phyloP scores from a whole-genome alignment of 2,329 filamentous ascomycete genomes.

The Verticillium tricorpus region DNA sequence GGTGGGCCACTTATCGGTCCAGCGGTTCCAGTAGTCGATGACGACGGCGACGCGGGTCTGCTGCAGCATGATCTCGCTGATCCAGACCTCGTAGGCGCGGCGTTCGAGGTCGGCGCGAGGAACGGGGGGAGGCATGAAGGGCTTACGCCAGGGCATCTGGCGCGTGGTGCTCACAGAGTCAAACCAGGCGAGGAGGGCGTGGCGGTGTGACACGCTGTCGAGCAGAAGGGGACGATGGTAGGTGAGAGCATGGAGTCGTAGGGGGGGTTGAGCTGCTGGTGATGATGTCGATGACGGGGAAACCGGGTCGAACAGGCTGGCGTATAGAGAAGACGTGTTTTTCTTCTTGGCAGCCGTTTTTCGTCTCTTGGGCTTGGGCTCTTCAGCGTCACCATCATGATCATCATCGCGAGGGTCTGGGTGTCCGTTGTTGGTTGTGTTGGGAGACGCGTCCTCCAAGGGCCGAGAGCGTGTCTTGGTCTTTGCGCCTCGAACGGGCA shows the following conservation, averaged over 20 bases:
- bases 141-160: conserved; percentile 56
- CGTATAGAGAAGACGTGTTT: conserved; percentile 1
- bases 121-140: conserved; percentile 44
- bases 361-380: conserved; percentile 6
- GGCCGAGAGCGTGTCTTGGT: conserved; percentile 1
- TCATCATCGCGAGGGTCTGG: conserved; percentile 1
- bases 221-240: conserved; percentile 50
- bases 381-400: conserved; percentile 3
- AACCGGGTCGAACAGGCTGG: conserved; percentile 1
- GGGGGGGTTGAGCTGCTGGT: not conserved
- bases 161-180: conserved; percentile 40
- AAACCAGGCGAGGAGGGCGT: conserved; percentile 46
- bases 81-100: conserved; percentile 62
- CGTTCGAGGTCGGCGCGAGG: conserved; percentile 37
- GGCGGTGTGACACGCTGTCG: conserved; percentile 24
- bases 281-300: not conserved
- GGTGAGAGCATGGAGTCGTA: conserved; percentile 25
- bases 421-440: conserved; percentile 1
- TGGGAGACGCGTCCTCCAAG: conserved; percentile 9
- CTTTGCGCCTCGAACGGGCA: not conserved
- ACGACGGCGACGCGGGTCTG: conserved; percentile 60
- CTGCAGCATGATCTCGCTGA: conserved; percentile 64
- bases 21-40: conserved; percentile 58
- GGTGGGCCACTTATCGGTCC: conserved; percentile 58
- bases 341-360: conserved; percentile 1